These are phyloP conservation scores for Eucalyptus sp. DNA, from an alignment of 345 rosid species.

Conservation along the genomic window DNA sequence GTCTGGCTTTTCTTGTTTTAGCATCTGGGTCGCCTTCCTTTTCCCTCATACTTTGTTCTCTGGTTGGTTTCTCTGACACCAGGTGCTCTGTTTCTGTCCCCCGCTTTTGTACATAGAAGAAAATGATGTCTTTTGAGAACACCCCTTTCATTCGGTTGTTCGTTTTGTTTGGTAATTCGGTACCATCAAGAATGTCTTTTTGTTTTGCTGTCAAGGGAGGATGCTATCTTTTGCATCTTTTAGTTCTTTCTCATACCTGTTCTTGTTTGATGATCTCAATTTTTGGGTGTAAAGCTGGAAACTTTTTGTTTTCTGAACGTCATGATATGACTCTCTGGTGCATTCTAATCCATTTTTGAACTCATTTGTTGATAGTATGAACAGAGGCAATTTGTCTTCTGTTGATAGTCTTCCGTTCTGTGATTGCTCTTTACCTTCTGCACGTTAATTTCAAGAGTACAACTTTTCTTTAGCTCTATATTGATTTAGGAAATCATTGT, in stretches of 20 bases:
- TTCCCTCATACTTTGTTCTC: background rate
- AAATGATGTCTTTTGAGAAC: background rate
- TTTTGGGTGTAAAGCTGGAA: background rate
- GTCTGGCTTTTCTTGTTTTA: background rate
- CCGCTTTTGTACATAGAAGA: background rate
- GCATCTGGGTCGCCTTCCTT: background rate
- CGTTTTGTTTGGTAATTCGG: background rate
- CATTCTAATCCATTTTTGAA: background rate
- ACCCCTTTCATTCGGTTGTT: background rate
- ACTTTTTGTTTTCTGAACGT: background rate
- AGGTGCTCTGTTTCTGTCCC: background rate
- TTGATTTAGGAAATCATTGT: background rate
- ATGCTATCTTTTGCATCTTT: background rate
- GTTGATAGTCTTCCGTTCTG: background rate
- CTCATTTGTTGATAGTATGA: background rate
- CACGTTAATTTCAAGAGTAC: background rate
- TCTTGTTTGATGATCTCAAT: background rate
- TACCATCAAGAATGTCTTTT: background rate
- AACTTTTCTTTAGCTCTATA: background rate
- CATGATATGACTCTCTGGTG: background rate
- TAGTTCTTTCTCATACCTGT: background rate
- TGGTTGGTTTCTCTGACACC: background rate
- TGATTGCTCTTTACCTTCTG: background rate
- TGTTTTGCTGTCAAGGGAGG: background rate
- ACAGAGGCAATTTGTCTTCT: background rate